A percentile compares a stretch with the other conserved stretches of the same genome.
Conservation (phyloP, 768 basidiomycete genomes). For the Lentinus tigrinus region DNA sequence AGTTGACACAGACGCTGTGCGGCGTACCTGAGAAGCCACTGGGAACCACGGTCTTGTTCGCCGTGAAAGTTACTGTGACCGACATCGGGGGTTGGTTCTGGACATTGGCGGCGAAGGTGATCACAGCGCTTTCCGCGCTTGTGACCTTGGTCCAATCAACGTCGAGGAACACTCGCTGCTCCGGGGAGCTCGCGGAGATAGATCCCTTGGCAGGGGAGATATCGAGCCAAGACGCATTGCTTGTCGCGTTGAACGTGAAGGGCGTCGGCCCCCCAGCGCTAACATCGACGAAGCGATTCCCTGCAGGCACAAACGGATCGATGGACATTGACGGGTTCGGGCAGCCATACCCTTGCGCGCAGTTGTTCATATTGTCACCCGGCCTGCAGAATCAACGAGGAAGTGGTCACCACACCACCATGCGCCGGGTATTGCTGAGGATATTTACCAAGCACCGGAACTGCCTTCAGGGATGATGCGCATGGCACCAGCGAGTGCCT, state of each 20-base stretch:
- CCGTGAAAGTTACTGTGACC: slow-evolving; percentile 27
- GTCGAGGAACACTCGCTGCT: slow-evolving; percentile 52
- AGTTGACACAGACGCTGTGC: neutral
- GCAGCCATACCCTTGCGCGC: slow-evolving; percentile 47
- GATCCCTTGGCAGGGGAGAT: slow-evolving; percentile 47
- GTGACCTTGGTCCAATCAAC: slow-evolving; percentile 57
- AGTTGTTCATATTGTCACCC: slow-evolving; percentile 64
- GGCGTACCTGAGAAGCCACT: slow-evolving; percentile 48
- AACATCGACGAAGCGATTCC: slow-evolving; percentile 58
- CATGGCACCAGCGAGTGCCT: slow-evolving; percentile 62
- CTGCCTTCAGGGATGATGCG: slow-evolving; percentile 61
- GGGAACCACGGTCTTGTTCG: slow-evolving; percentile 36
- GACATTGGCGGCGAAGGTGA: slow-evolving; percentile 49
- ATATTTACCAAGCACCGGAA: slow-evolving; percentile 53
- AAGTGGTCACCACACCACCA: neutral
- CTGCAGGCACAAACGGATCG: slow-evolving; percentile 55
- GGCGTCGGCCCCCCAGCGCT: slow-evolving; percentile 57
- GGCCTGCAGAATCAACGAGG: slow-evolving; percentile 55
- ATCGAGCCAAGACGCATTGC: slow-evolving; percentile 53
- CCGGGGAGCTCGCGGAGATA: slow-evolving; percentile 46
- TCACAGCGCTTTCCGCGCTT: slow-evolving; percentile 37
- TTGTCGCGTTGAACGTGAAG: slow-evolving; percentile 52
- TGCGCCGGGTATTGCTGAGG: neutral
- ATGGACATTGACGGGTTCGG: slow-evolving; percentile 49
- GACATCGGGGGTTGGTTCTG: slow-evolving; percentile 35